A percentile compares a stretch with the other conserved stretches of the same genome.
Evolutionary conservation across 2,329 filamentous ascomycete species (phyloP).

Genomic region (Fusarium graminum): DNA sequence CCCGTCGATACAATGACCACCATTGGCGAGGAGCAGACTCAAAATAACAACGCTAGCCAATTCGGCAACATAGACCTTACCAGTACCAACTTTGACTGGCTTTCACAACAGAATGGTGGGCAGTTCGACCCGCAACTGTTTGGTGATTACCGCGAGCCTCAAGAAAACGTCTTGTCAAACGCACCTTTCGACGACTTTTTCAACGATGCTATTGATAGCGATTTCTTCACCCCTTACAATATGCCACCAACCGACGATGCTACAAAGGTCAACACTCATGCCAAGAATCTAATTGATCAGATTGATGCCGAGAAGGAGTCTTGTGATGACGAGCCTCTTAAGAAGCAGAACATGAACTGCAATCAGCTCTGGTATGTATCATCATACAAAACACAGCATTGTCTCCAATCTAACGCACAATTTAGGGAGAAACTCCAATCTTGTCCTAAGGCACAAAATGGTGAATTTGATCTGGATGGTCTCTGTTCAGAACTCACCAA

Average conservation of each 20-base stretch:
- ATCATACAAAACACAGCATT: neutral
- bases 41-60: constrained; percentile 55
- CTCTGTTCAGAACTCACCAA: constrained; percentile 93
- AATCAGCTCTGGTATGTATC: constrained; percentile 89
- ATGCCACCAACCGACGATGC: constrained; percentile 64
- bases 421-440: constrained; percentile 88
- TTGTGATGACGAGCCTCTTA: constrained; percentile 73
- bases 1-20: constrained; percentile 72
- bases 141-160: constrained; percentile 90
- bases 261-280: constrained; percentile 39
- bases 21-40: constrained; percentile 74
- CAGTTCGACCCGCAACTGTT: constrained; percentile 94
- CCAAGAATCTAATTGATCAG: constrained; percentile 78
- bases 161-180: constrained; percentile 80
- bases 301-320: constrained; percentile 81
- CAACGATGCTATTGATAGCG: constrained; percentile 83
- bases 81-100: constrained; percentile 75
- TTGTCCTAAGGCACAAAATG: constrained; percentile 87
- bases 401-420: constrained; percentile 56
- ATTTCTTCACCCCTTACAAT: constrained; percentile 87
- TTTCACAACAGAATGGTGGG: constrained; percentile 83
- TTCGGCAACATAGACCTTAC: constrained; percentile 58
- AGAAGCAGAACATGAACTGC: constrained; percentile 77
- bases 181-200: constrained; percentile 79
- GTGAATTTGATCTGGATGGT: constrained; percentile 93